Base-by-base conservation (phyloP, 352 stramenopile species). In the Phytophthora citrophthora region DNA sequence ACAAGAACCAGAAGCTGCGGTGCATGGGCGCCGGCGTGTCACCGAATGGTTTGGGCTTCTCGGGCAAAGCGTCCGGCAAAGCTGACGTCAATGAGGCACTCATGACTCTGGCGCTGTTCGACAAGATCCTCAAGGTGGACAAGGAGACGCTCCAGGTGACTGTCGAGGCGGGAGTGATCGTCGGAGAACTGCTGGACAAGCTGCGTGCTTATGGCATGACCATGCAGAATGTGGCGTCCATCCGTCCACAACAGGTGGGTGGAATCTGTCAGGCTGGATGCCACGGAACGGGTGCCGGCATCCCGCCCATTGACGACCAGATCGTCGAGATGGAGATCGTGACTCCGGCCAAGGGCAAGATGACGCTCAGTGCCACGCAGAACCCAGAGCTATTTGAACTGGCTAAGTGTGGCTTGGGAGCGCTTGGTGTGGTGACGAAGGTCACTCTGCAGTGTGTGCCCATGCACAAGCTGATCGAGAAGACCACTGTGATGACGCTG, bases 171-270 rank as follows among this genome's bases (percentile, higher is more conserved):
- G 85, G 85, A 5, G 75, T 88, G 54, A 84, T 93, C 38, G 83
- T 95, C 40, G 87, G 84, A 12, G 75, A 93, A 38, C 60, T 95
- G 50, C 80, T 95, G 50, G 80, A 89, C 56, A 87, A 91, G 57
- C 67, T 94, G 15, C 81, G 85, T 7, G 68, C 55, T 16, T 74
- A 98, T 65, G 88, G 90, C 40, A 76, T 99, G 56, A 99, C 97
- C 24, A 94, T 99, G 70, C 91, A 98, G 47, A 99, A 99, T 61
- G 91, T 99, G n/a, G 97, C 97, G 24, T 99, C 93, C 4, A 99
- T 99, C 72, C 95, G 94, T 32, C 94, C 99, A 72, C 97, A 99
- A 68, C 96, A 99, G 64, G 90, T 99, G 32, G 97, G 95, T 29
- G 97, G 97, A 2, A 99, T 99, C 64, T 93, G 95, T 15, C 96